Conservation (phyloP, 768 basidiomycete species). For the Sarcodon sp. region DNA sequence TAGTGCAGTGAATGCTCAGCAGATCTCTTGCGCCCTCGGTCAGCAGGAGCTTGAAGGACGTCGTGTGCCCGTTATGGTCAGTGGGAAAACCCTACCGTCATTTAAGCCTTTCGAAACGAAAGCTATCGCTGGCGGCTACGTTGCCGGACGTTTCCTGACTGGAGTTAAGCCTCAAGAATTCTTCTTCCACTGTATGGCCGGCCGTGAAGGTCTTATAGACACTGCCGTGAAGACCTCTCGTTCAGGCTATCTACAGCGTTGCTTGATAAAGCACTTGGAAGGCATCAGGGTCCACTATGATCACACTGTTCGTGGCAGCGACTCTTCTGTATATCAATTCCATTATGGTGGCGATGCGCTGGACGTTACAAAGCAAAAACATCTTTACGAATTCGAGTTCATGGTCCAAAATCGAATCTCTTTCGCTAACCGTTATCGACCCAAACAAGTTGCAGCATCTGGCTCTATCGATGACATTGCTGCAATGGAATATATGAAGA, state of each 20-base stretch:
- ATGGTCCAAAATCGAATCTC: slow-evolving; percentile 77
- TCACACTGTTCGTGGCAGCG: slow-evolving; percentile 92
- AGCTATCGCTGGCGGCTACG: slow-evolving; percentile 95
- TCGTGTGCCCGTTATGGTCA: slow-evolving; percentile 98
- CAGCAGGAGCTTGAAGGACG: slow-evolving; percentile 98
- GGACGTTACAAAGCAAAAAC: slow-evolving; percentile 96
- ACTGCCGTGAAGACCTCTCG: slow-evolving; percentile 98
- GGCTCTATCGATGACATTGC: slow-evolving; percentile 51
- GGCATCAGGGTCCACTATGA: slow-evolving; percentile 96
- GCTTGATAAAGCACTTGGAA: slow-evolving; percentile 97
- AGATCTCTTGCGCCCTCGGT: slow-evolving; percentile 96
- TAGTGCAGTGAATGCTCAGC: slow-evolving; percentile 91
- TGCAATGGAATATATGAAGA: slow-evolving; percentile 78
- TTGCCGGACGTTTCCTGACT: slow-evolving; percentile 96
- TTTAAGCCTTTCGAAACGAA: slow-evolving; percentile 98
- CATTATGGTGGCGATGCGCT: slow-evolving; percentile 93
- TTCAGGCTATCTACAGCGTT: slow-evolving; percentile 95
- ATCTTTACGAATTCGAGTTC: slow-evolving; percentile 89
- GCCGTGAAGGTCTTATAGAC: slow-evolving; percentile 96
- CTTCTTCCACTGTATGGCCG: slow-evolving; percentile 99
- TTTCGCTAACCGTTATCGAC: slow-evolving; percentile 59
- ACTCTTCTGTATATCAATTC: slow-evolving; percentile 91
- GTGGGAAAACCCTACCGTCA: slow-evolving; percentile 94
- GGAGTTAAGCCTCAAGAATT: slow-evolving; percentile 98
- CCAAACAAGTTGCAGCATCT: slow-evolving; percentile 30